Evolutionary conservation across 129 eudicot species (phyloP).

Genomic region (Dittrichia graveolens): DNA sequence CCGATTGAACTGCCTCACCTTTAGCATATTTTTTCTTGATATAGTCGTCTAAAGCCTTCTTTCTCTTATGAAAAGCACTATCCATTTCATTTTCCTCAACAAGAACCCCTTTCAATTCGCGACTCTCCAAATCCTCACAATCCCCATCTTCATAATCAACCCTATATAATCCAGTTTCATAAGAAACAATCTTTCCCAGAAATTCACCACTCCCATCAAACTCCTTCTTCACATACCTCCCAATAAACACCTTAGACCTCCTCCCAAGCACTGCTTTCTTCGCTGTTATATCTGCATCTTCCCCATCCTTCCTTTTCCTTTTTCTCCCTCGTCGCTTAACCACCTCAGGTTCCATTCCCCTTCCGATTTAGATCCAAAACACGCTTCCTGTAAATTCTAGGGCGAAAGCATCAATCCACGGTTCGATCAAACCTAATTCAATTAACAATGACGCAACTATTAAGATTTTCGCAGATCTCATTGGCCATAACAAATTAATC

Average conservation of each 20-base stretch:
- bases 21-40: conserved; percentile 46
- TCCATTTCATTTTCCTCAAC: conserved; percentile 51
- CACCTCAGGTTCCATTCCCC: conserved; percentile 63
- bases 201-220: conserved; percentile 68
- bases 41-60: conserved; percentile 54
- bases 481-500: conserved; percentile 15
- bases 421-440: conserved; percentile 38
- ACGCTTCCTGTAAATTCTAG: conserved; percentile 23
- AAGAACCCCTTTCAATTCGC: conserved; percentile 58
- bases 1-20: neutral
- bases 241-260: conserved; percentile 55
- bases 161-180: conserved; percentile 79
- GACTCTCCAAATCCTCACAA: conserved; percentile 82
- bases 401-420: neutral
- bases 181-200: conserved; percentile 70
- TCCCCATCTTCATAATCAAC: conserved; percentile 96
- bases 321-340: conserved; percentile 71
- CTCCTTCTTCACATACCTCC: conserved; percentile 83
- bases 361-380: conserved; percentile 35
- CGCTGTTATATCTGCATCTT: conserved; percentile 39
- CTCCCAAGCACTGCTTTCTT: conserved; percentile 40
- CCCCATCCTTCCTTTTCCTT: conserved; percentile 47
- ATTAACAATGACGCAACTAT: conserved; percentile 24
- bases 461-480: conserved; percentile 37
- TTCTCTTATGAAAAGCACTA: conserved; percentile 49